Evolutionary conservation across 805 yeast species (phyloP), one percentile per base, ranked within the genome.

Genomic region (Candida awuae): DNA sequence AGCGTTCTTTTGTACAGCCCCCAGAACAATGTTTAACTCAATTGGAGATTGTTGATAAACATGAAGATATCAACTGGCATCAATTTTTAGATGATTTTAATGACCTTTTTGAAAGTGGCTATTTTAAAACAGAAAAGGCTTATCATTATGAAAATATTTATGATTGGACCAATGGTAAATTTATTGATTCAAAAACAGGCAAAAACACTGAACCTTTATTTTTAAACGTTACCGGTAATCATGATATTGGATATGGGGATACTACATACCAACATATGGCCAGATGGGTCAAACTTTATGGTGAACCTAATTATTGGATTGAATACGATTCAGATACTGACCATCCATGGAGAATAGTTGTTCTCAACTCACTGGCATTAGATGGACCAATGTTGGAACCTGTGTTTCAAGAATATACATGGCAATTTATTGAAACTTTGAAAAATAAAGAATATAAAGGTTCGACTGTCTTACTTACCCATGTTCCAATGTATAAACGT

Each of bases 221-320:
- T 53, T 71, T 86, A 44, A 92, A 92, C 56, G 65, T 92, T 34
- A 80, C 94, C 2, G 98, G 98, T 2, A 92, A 92, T 57, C 98
- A 92, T 57, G 98, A 92, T 58, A 78, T 90, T 34, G 98, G 98
- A 0, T 90, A 92, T 56, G 97, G 97, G 1, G 98, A 92, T 59
- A 85, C 94, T 29, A 87, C 95, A 0, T 77, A 79, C 65, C 96
- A 85, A 52, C 94, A 94, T 52, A 75, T 86, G 77, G 75, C 84
- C 1, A 68, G 98, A 48, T 92, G 77, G 63, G 70, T 68, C 39
- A 63, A 65, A 29, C 63, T 82, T 21, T 92, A 83, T 61, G 98
- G 98, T 25, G 75, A 77, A 50, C 85, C 86, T 52, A 90, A 90
- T 59, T 90, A 68, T 55, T 85, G 84, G 63, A 74, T 82, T 36